Conservation (phyloP, 805 yeast species). For the Saccharomycopsis fodiens region DNA sequence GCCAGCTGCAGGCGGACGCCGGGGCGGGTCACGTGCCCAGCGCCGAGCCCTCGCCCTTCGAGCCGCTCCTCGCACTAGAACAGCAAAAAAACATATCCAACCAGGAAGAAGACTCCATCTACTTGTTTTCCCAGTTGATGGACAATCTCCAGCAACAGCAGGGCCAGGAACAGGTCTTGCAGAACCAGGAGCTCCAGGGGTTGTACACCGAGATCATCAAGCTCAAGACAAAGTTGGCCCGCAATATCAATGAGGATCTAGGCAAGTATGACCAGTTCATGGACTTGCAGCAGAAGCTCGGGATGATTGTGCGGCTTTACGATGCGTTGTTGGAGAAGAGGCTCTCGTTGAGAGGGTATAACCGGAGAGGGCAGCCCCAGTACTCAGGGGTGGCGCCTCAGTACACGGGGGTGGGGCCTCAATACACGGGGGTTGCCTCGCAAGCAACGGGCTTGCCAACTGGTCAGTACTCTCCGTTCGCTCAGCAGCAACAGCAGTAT, state of each 20-base stretch:
- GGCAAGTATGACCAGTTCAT: constrained; percentile 58
- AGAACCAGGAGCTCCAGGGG: constrained; percentile 45
- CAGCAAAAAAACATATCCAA: constrained; percentile 32
- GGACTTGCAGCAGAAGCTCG: constrained; percentile 71
- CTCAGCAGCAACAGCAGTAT: neutral
- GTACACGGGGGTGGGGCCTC: constrained; percentile 11
- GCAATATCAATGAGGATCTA: constrained; percentile 47
- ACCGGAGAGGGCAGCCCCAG: constrained; percentile 2
- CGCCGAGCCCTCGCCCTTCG: neutral
- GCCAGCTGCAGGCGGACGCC: constrained; percentile 1
- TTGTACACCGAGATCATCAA: constrained; percentile 52
- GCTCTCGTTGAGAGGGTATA: constrained; percentile 26
- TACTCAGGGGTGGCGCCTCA: constrained; percentile 9
- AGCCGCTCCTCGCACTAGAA: constrained; percentile 15
- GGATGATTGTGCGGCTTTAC: constrained; percentile 67
- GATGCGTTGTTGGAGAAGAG: constrained; percentile 60
- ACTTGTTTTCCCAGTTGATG: constrained; percentile 62
- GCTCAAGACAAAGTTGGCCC: constrained; percentile 63
- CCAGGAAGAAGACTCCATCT: constrained; percentile 62
- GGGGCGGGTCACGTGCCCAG: neutral
- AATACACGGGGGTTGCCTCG: neutral
- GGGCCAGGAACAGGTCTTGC: constrained; percentile 24
- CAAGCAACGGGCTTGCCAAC: constrained; percentile 2
- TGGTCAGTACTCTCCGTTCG: too few relatives aligned
- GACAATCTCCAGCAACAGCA: constrained; percentile 36